Evolutionary conservation across 192 early-diverging fungal species (phyloP).

Genomic region (Hyaloraphidium curvatum): DNA sequence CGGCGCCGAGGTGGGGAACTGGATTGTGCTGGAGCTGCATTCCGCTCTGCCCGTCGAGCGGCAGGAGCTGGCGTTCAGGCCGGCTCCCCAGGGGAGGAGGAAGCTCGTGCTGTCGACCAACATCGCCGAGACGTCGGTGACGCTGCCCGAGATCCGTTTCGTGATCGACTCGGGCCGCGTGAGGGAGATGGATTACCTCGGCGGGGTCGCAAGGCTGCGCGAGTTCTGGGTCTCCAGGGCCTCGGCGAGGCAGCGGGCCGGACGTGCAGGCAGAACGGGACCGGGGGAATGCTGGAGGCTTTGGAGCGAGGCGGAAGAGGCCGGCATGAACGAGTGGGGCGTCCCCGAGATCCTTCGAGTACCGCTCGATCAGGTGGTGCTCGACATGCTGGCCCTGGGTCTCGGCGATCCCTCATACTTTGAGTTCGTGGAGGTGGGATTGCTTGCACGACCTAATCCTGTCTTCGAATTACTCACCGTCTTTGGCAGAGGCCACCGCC

Average conservation of each 20-base stretch:
- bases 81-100: neutral
- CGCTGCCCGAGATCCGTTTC: conserved; percentile 40
- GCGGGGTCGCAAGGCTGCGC: conserved; percentile 27
- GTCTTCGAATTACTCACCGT: neutral
- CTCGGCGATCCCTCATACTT: conserved; percentile 39
- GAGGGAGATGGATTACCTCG: conserved; percentile 42
- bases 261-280: conserved; percentile 40
- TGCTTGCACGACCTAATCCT: neutral
- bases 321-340: conserved; percentile 36
- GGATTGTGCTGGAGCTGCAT: conserved; percentile 44
- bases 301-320: conserved; percentile 37
- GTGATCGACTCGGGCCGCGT: conserved; percentile 45
- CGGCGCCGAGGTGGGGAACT: no score
- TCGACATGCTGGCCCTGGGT: conserved; percentile 35
- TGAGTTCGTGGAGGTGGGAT: conserved; percentile 35
- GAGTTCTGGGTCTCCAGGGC: conserved; percentile 52
- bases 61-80: conserved; percentile 31
- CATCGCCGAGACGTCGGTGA: conserved; percentile 18
- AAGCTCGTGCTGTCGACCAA: conserved; percentile 26
- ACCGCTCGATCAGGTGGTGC: conserved; percentile 34
- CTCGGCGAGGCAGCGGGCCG: conserved; percentile 41
- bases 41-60: conserved; percentile 37
- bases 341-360: conserved; percentile 44
- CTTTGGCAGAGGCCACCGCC: no score
- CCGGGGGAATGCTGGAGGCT: conserved; percentile 44